Conservation (phyloP, 2,329 filamentous ascomycete species). For the Byssochlamys sp. region DNA sequence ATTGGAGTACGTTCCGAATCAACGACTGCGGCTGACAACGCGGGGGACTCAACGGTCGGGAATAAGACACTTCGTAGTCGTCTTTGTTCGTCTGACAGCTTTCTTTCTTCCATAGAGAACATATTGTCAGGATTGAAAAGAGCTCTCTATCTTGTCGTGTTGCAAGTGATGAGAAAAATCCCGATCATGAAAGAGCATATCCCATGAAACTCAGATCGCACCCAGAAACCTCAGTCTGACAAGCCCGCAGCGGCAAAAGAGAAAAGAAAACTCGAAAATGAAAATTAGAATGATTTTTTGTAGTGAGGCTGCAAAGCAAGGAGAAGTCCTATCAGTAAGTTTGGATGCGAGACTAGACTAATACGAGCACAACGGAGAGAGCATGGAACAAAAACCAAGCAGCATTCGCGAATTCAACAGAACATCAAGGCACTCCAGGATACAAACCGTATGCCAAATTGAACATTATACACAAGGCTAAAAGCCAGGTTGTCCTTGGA, state of each 20-base stretch:
- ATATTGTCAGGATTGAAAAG: neutral
- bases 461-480: neutral
- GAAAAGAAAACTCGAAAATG: neutral
- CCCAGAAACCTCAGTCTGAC: neutral
- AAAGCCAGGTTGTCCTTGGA: neutral
- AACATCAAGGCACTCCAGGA: neutral
- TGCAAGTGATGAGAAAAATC: no score
- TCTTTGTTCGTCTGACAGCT: neutral
- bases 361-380: neutral
- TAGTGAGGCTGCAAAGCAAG: neutral
- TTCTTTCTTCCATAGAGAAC: neutral
- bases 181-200: no score
- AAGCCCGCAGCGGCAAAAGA: neutral
- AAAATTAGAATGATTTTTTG: neutral
- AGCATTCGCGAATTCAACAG: neutral
- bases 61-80: neutral
- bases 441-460: neutral
- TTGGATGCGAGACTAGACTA: neutral
- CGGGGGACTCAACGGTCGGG: neutral
- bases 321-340: neutral
- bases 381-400: neutral
- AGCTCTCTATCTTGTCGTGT: neutral
- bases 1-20: constrained; percentile 1
- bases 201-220: neutral
- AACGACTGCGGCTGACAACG: neutral